Evolutionary conservation across 805 yeast species (phyloP).

Genomic region (Saccharomyces kudriavzevii): DNA sequence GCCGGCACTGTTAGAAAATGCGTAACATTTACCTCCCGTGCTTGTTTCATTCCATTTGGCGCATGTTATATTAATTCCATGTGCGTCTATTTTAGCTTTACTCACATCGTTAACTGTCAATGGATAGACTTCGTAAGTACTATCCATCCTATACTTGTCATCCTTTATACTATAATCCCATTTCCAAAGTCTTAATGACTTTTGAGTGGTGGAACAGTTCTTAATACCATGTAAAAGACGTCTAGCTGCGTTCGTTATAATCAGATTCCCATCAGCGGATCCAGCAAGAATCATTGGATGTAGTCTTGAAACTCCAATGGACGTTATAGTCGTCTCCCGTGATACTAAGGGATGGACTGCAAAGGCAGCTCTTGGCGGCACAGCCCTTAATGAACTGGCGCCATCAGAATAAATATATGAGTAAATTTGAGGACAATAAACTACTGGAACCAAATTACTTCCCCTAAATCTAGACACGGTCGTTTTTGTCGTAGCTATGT

Average conservation of each 20-base stretch:
- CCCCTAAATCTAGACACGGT: slow-evolving; percentile 29
- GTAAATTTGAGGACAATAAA: slow-evolving; percentile 29
- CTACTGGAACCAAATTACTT: slow-evolving; percentile 22
- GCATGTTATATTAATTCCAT: slow-evolving; percentile 41
- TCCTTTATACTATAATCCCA: slow-evolving; percentile 35
- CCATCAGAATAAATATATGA: slow-evolving; percentile 39
- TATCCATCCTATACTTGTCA: slow-evolving; percentile 36
- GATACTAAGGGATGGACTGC: slow-evolving; percentile 30
- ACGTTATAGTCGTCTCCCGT: slow-evolving; percentile 35
- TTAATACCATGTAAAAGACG: slow-evolving; percentile 31
- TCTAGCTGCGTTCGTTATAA: slow-evolving; percentile 35
- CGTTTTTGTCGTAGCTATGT: slow-evolving; percentile 26
- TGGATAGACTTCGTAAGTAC: slow-evolving; percentile 31
- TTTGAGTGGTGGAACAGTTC: slow-evolving; percentile 23
- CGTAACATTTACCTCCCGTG: slow-evolving; percentile 38
- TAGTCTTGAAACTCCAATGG: slow-evolving; percentile 33
- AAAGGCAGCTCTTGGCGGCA: slow-evolving; percentile 33
- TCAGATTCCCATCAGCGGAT: slow-evolving; percentile 42
- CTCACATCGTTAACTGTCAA: slow-evolving; percentile 22
- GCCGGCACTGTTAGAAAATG: slow-evolving; percentile 29
- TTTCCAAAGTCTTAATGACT: slow-evolving; percentile 30
- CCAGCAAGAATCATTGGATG: slow-evolving; percentile 45
- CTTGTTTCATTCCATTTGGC: slow-evolving; percentile 52
- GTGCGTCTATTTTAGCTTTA: slow-evolving; percentile 37
- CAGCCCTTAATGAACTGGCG: slow-evolving; percentile 29